A percentile compares a stretch with the other conserved stretches of the same genome.
These are phyloP conservation scores for Bidens hawaiensis DNA, from an alignment of 140 eudicot species.

Conservation along the genomic window DNA sequence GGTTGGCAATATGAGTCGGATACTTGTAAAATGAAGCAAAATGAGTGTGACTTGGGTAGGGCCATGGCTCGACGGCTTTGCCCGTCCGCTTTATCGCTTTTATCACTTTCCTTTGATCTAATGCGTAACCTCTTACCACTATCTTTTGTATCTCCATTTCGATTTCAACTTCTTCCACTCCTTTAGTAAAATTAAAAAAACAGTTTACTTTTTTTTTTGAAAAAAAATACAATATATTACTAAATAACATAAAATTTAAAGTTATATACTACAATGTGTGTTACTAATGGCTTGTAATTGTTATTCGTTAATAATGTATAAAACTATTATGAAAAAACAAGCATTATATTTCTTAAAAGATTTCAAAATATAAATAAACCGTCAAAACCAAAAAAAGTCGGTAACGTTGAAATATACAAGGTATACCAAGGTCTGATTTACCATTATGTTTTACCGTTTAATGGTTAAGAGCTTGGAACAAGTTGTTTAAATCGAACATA, in stretches of 20 bases:
- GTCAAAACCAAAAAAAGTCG: no score
- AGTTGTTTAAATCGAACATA: no score
- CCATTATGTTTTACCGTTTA: no score
- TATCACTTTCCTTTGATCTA: slow-evolving; percentile 73
- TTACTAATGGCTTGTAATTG: neutral
- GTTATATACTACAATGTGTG: neutral
- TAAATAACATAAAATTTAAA: no score
- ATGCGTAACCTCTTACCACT: slow-evolving; percentile 57
- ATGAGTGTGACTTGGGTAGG: slow-evolving; percentile 63
- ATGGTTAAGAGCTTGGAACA: no score
- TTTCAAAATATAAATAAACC: neutral
- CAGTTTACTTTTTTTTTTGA: neutral
- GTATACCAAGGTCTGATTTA: no score
- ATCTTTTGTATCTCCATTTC: slow-evolving; percentile 86
- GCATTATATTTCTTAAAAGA: neutral
- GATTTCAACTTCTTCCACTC: slow-evolving; percentile 83
- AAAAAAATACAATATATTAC: neutral
- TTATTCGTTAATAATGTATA: neutral
- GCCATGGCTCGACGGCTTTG: slow-evolving; percentile 97
- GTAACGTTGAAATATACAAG: no score
- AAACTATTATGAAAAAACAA: no score
- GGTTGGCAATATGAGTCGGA: slow-evolving; percentile 65
- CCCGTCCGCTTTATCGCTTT: slow-evolving; percentile 84
- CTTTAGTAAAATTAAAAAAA: slow-evolving; percentile 19
- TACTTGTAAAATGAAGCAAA: slow-evolving; percentile 81